Evolutionary conservation across 106 monocot species (phyloP).

Genomic region (Dendrobium officinale): DNA sequence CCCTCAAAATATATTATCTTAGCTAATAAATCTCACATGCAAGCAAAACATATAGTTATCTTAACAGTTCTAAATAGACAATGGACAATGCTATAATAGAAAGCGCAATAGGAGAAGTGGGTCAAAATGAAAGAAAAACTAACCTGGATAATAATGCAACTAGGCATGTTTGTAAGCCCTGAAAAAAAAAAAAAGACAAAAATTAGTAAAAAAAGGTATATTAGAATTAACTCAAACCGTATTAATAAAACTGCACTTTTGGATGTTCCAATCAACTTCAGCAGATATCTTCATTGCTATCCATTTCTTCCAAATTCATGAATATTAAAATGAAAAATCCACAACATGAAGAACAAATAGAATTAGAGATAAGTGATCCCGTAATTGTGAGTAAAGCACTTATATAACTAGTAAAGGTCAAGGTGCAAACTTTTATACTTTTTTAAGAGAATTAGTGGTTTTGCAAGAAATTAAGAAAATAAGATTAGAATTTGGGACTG

Average conservation of each 20-base stretch:
- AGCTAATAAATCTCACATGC: neutral
- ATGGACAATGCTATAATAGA: neutral
- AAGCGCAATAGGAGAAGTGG: neutral
- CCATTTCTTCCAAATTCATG: neutral
- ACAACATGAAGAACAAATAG: neutral
- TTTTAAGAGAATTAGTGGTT: neutral
- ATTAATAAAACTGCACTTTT: neutral
- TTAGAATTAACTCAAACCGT: neutral
- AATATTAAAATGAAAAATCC: neutral
- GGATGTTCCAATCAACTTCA: neutral
- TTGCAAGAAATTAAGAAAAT: neutral
- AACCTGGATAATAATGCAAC: conserved; percentile 34
- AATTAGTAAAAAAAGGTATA: neutral
- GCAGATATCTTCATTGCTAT: neutral
- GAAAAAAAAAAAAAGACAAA: conserved; percentile 22
- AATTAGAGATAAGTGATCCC: too few species aligned
- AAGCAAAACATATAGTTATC: neutral
- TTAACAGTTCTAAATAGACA: neutral
- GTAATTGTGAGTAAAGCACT: too few species aligned
- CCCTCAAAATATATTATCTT: neutral
- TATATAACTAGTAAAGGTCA: neutral
- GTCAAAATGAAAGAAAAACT: conserved; percentile 6
- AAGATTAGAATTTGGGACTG: neutral
- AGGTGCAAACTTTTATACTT: neutral
- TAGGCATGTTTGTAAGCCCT: conserved; percentile 61